A percentile compares a stretch with the other conserved stretches of the same genome.
phyloP scores from a whole-genome alignment of 2,329 filamentous ascomycete species.

The Cordyceps militaris region DNA sequence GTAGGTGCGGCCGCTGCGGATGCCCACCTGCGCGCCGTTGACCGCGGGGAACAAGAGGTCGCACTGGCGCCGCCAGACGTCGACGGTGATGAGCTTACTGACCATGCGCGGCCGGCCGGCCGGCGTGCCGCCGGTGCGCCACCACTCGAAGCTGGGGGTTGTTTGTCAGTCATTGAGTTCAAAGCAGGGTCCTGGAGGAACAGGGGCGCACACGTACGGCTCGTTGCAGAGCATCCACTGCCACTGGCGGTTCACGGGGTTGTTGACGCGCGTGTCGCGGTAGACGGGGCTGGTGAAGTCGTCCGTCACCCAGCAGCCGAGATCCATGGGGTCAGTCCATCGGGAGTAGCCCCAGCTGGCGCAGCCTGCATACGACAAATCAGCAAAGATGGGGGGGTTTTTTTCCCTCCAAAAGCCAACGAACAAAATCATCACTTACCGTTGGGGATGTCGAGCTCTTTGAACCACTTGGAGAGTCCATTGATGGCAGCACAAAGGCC shows the following conservation, averaged over 20 bases:
- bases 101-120: slow-evolving; percentile 40
- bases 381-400: too few relatives aligned
- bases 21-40: slow-evolving; percentile 16
- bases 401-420: too few relatives aligned
- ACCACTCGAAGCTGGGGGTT: not conserved
- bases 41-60: slow-evolving; percentile 2
- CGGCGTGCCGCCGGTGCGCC: slow-evolving; percentile 16
- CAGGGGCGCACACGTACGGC: slow-evolving; percentile 25
- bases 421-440: too few relatives aligned
- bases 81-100: not conserved
- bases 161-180: not conserved
- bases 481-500: slow-evolving; percentile 45
- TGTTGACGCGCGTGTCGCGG: slow-evolving; percentile 40
- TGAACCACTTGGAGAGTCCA: slow-evolving; percentile 50
- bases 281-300: slow-evolving; percentile 42
- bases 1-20: slow-evolving; percentile 30
- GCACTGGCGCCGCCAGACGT: not conserved
- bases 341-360: slow-evolving; percentile 38
- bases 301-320: slow-evolving; percentile 48
- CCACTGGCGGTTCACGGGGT: slow-evolving; percentile 47
- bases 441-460: slow-evolving; percentile 35
- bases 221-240: slow-evolving; percentile 19
- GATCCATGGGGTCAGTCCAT: slow-evolving; percentile 33
- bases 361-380: slow-evolving; percentile 30
- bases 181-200: not conserved